Base-by-base conservation (phyloP, 2,329 filamentous ascomycete genomes). In the Trichoderma sp. region DNA sequence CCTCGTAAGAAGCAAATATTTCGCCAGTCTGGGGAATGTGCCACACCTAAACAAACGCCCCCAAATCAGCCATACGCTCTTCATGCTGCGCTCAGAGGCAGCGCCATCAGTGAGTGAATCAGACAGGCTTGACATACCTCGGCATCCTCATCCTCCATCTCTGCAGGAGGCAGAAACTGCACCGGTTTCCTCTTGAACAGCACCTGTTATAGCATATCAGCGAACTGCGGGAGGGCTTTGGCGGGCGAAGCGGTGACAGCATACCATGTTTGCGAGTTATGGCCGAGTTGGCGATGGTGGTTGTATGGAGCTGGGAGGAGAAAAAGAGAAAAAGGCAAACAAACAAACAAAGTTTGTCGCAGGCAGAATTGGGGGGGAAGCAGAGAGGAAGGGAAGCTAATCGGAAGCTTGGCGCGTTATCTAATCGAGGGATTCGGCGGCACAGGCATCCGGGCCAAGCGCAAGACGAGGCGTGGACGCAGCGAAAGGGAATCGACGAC, bases 171-270 rank as follows among this genome's bases (percentile, higher is more conserved):
- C 72, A 94, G 83, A 77, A 93, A 91, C 81, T 92, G 89, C 76
- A 98, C 93, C 67, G 94, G 94, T 81, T 98, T 98, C 75, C 95
- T 89, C 83, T 98, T 98, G 81, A 92, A 97, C 2, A 64, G 52
- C 52, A 68, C 59, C 66, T 64, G 39, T 64, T 45, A 13, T 27
- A 45, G 32, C 39, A 59, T 64, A 35, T 61, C 45, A 22, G 64
- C 54, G 22, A 64, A 25, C 45, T 60, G 32, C 25, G 15, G 25
- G 2, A n/a, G 9, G 25, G 13, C 35, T 17, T 56, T 9, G 52
- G 22, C 3, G 59, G n/a, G 52, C 3, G 29, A n/a, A 54, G 50
- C 50, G 35, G 50, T 67, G 50, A 48, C 50, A 29, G 60, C 48
- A 56, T 68, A 68, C 59, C 58, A 68, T 64, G 19, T 13, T 57